These are phyloP conservation scores for Ottelia alismoides DNA, from an alignment of 106 monocot species.

Conservation along the genomic window DNA sequence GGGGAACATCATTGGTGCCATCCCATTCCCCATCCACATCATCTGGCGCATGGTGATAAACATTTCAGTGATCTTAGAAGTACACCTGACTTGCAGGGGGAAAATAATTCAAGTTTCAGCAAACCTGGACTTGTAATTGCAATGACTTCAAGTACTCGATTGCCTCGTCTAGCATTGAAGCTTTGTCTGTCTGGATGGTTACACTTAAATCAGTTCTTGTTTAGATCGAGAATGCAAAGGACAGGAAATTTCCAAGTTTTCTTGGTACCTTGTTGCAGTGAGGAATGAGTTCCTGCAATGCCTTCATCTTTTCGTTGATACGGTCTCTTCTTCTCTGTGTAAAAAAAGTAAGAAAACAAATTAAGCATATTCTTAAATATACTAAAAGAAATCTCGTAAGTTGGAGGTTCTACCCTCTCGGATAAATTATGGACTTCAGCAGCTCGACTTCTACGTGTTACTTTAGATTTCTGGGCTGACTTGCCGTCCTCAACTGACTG, in stretches of 20 bases:
- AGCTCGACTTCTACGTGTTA: constrained; percentile 61
- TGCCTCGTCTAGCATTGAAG: constrained; percentile 58
- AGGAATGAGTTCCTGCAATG: constrained; percentile 93
- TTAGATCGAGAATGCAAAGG: background rate
- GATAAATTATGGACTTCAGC: constrained; percentile 95
- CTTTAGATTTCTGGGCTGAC: constrained; percentile 17
- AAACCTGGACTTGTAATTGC: constrained; percentile 49
- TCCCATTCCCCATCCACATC: constrained; percentile 93
- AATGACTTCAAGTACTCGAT: constrained; percentile 55
- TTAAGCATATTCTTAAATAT: background rate
- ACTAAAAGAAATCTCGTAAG: background rate
- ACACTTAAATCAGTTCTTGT: background rate
- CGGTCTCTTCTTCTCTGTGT: constrained; percentile 85
- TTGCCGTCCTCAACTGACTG: constrained; percentile 38
- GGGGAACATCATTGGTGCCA: constrained; percentile 80
- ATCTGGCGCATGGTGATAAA: constrained; percentile 21
- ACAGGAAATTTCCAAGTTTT: background rate
- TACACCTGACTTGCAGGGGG: background rate
- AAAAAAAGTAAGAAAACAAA: background rate
- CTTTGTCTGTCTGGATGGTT: constrained; percentile 24
- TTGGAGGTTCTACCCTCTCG: constrained; percentile 48
- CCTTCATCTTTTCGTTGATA: constrained; percentile 95
- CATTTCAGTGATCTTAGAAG: background rate
- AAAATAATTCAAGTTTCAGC: background rate
- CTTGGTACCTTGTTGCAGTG: constrained; percentile 95